Conservation (phyloP, 495 filamentous ascomycete genomes). For the Penicillium daleae region DNA sequence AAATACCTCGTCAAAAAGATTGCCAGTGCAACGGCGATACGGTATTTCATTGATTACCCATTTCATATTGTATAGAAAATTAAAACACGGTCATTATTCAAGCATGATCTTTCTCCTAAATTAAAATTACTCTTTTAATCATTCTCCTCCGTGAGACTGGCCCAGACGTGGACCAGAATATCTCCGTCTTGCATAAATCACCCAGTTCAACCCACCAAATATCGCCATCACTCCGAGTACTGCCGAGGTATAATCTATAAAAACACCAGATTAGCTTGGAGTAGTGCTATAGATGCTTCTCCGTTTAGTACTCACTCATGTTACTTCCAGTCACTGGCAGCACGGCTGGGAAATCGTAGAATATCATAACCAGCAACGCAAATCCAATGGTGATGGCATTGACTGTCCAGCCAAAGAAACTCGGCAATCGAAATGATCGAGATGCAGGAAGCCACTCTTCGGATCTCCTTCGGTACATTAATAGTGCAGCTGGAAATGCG, state of each 20-base stretch:
- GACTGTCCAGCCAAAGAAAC: constrained; percentile 16
- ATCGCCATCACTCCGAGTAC: constrained; percentile 35
- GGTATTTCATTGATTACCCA: too few relatives aligned
- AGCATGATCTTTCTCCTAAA: background rate
- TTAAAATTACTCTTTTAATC: background rate
- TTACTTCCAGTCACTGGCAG: constrained; percentile 20
- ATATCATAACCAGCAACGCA: constrained; percentile 24
- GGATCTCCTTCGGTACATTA: constrained; percentile 21
- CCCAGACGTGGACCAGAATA: constrained; percentile 39
- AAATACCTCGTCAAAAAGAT: too few relatives aligned
- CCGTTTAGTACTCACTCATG: constrained; percentile 22
- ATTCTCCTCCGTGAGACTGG: background rate
- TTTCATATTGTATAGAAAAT: too few relatives aligned
- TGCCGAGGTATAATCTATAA: constrained; percentile 37
- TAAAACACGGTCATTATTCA: too few relatives aligned
- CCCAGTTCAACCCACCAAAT: constrained; percentile 33
- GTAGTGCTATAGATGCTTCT: background rate
- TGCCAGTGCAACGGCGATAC: too few relatives aligned
- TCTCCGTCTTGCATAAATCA: constrained; percentile 29
- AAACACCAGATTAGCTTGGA: background rate
- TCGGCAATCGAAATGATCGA: constrained; percentile 15
- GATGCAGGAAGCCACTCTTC: constrained; percentile 11
- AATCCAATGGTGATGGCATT: constrained; percentile 23
- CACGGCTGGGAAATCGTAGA: constrained; percentile 22
- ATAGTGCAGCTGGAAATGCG: constrained; percentile 22